These are phyloP conservation scores for Brassica napus DNA, from an alignment of 345 rosid species.

Conservation along the genomic window Da-Ae NC_063439.1:18821501-18822000, in stretches of 20 bases:
- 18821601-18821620: slow-evolving; percentile 15
- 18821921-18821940: background rate
- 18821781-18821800: background rate
- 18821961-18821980: background rate
- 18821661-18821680: background rate
- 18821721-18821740: slow-evolving; percentile 15
- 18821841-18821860: background rate
- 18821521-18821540: slow-evolving; percentile 5
- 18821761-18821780: slow-evolving; percentile 6
- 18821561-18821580: slow-evolving; percentile 16
- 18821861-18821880: background rate
- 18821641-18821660: slow-evolving; percentile 28
- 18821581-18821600: slow-evolving; percentile 10
- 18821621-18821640: slow-evolving; percentile 27
- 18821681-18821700: background rate
- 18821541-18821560: background rate
- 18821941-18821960: background rate
- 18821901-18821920: background rate
- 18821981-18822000: background rate
- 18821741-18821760: background rate
- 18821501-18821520: background rate
- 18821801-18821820: background rate
- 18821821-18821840: background rate
- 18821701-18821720: background rate
- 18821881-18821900: slow-evolving; percentile 7